phyloP scores from a whole-genome alignment of 2,329 filamentous ascomycete species.

The Neonectria sp. region DNA sequence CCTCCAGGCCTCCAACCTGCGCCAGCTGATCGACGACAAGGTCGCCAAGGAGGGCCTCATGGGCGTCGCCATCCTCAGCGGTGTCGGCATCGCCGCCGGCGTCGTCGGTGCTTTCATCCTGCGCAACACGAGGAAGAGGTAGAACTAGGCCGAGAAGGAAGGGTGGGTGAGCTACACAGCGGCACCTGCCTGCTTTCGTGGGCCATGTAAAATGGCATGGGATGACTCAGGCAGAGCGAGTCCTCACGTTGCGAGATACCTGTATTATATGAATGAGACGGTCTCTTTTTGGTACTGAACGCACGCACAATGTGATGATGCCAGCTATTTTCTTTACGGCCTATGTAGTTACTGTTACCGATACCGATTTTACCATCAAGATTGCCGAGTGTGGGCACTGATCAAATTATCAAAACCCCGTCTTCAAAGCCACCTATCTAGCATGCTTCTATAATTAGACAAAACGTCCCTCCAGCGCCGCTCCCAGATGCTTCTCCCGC shows the following conservation, averaged over 20 bases:
- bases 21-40: conserved; percentile 93
- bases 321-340: conserved; percentile 9
- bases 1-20: conserved; percentile 89
- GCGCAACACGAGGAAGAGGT: conserved; percentile 78
- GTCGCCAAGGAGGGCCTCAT: conserved; percentile 94
- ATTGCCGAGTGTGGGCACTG: not conserved
- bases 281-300: conserved; percentile 26
- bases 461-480: not conserved
- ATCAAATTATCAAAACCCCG: not conserved
- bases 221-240: conserved; percentile 31
- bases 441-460: not conserved
- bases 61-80: conserved; percentile 95
- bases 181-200: not conserved
- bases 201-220: conserved; percentile 18
- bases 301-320: conserved; percentile 33
- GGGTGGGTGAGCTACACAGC: conserved; percentile 33
- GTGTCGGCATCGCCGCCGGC: conserved; percentile 93
- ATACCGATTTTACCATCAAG: not conserved
- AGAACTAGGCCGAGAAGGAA: conserved; percentile 23
- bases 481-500: not conserved
- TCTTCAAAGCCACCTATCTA: not conserved
- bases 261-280: conserved; percentile 47
- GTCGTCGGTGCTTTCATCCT: conserved; percentile 91
- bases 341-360: not conserved
- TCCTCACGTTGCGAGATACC: conserved; percentile 39